A percentile compares a stretch with the other conserved stretches of the same genome.
These are phyloP conservation scores for Coemansia sp. DNA, from an alignment of 192 early-diverging fungal genomes.

Conservation along the genomic window DNA sequence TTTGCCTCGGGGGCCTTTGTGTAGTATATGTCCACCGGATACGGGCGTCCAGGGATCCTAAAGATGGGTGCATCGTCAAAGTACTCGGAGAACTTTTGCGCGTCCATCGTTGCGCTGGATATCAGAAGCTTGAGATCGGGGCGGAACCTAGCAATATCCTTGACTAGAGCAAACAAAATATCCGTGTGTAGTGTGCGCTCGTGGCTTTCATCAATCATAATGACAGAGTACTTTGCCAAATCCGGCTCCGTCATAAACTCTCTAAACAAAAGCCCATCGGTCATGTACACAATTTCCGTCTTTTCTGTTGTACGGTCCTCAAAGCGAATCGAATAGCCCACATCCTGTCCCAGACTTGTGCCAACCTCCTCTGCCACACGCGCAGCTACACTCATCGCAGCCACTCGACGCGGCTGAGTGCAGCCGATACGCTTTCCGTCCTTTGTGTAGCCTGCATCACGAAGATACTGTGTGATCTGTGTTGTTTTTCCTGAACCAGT, in stretches of 20 bases:
- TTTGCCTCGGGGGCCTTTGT: slow-evolving; percentile 97
- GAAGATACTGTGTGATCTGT: slow-evolving; percentile 96
- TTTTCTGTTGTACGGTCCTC: slow-evolving; percentile 97
- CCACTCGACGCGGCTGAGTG: slow-evolving; percentile 97
- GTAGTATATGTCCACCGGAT: slow-evolving; percentile 92
- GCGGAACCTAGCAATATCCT: slow-evolving; percentile 92
- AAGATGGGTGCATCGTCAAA: slow-evolving; percentile 95
- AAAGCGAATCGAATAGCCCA: slow-evolving; percentile 97
- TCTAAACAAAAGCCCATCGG: slow-evolving; percentile 95
- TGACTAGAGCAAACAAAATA: slow-evolving; percentile 94
- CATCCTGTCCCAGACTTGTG: slow-evolving; percentile 86
- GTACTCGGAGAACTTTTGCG: slow-evolving; percentile 92
- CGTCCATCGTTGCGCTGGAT: slow-evolving; percentile 97
- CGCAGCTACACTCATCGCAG: slow-evolving; percentile 96
- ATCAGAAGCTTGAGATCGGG: slow-evolving; percentile 93
- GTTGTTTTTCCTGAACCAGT: slow-evolving; percentile 99
- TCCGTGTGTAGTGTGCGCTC: slow-evolving; percentile 96
- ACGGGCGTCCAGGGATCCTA: slow-evolving; percentile 91
- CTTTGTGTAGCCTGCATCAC: slow-evolving; percentile 93
- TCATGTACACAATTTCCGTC: slow-evolving; percentile 97
- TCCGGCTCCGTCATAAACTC: slow-evolving; percentile 98
- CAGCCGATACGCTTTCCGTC: slow-evolving; percentile 87
- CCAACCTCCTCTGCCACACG: slow-evolving; percentile 98
- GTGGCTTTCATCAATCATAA: slow-evolving; percentile 99
- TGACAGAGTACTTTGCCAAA: slow-evolving; percentile 80